These are phyloP conservation scores for Paxillus rubicundulus DNA, from an alignment of 768 basidiomycete species.

Conservation along the genomic window DNA sequence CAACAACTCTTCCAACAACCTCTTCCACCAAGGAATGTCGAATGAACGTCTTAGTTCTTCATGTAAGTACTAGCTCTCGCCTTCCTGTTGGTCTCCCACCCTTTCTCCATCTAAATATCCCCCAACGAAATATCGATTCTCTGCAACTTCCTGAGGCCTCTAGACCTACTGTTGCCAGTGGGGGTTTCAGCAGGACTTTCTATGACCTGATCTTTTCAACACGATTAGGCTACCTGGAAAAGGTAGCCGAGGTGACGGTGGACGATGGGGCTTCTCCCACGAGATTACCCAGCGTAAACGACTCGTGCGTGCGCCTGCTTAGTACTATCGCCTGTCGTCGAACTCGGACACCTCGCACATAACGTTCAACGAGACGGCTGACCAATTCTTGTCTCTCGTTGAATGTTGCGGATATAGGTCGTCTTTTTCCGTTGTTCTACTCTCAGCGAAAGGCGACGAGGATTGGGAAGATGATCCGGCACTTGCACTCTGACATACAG, in stretches of 20 bases:
- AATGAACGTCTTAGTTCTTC: conserved; percentile 2
- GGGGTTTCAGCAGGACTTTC: conserved; percentile 44
- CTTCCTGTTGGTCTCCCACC: conserved; percentile 15
- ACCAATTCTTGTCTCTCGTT: conserved; percentile 11
- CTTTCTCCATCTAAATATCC: conserved; percentile 12
- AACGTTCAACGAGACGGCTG: conserved; percentile 3
- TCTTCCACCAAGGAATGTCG: conserved; percentile 7
- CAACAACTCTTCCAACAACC: not conserved
- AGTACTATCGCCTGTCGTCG: not conserved
- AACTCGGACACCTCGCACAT: not conserved
- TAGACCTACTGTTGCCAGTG: conserved; percentile 23
- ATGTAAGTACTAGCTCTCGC: conserved; percentile 7
- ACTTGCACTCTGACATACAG: conserved; percentile 5
- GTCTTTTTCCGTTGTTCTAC: conserved; percentile 12
- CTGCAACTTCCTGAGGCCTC: conserved; percentile 35
- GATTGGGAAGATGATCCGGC: conserved; percentile 4
- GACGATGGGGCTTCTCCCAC: conserved; percentile 1
- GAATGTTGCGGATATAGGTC: conserved; percentile 7
- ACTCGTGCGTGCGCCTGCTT: not conserved
- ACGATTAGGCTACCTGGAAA: conserved; percentile 1
- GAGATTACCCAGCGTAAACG: not conserved
- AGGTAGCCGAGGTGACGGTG: not conserved
- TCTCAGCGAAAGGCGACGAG: conserved; percentile 6
- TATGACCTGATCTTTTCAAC: conserved; percentile 31
- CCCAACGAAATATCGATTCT: conserved; percentile 7